phyloP scores from a whole-genome alignment of 352 stramenopile genomes.

The Phytophthora uliginosa region DNA sequence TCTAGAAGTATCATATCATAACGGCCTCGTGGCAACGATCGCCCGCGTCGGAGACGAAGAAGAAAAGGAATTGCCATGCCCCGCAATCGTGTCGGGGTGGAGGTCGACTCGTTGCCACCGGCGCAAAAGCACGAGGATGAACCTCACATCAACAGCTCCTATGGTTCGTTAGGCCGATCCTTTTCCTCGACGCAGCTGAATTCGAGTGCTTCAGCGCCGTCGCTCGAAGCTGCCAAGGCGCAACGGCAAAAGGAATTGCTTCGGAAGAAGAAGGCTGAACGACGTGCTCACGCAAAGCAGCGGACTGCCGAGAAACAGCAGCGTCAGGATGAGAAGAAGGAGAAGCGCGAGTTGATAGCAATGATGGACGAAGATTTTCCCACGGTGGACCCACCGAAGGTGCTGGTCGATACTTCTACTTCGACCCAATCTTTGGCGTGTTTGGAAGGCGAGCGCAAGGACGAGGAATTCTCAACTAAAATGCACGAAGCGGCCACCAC shows the following conservation, averaged over 20 bases:
- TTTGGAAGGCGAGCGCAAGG: not conserved
- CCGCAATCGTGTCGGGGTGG: constrained; percentile 40
- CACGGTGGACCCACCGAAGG: not conserved
- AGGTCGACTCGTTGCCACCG: constrained; percentile 9
- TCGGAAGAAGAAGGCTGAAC: constrained; percentile 60
- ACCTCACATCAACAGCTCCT: constrained; percentile 13
- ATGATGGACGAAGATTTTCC: constrained; percentile 26
- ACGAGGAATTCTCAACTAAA: not conserved
- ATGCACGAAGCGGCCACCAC: not conserved
- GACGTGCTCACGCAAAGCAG: constrained; percentile 55
- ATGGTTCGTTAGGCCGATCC: constrained; percentile 5
- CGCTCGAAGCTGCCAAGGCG: constrained; percentile 34
- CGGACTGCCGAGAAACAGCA: constrained; percentile 35
- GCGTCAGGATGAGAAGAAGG: constrained; percentile 30
- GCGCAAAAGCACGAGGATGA: constrained; percentile 26
- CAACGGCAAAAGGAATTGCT: constrained; percentile 58
- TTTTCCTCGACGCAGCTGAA: constrained; percentile 6
- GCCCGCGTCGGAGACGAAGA: too few relatives aligned
- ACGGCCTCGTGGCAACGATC: not conserved
- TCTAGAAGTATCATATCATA: not conserved
- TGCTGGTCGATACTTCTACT: constrained; percentile 1
- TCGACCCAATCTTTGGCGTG: constrained; percentile 7
- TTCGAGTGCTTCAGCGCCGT: constrained; percentile 9
- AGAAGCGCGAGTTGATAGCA: constrained; percentile 16
- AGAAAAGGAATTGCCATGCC: constrained; percentile 17